Evolutionary conservation across 202 grass and related monocot genomes (phyloP).

Genomic region (Carex sylvatica): DNA sequence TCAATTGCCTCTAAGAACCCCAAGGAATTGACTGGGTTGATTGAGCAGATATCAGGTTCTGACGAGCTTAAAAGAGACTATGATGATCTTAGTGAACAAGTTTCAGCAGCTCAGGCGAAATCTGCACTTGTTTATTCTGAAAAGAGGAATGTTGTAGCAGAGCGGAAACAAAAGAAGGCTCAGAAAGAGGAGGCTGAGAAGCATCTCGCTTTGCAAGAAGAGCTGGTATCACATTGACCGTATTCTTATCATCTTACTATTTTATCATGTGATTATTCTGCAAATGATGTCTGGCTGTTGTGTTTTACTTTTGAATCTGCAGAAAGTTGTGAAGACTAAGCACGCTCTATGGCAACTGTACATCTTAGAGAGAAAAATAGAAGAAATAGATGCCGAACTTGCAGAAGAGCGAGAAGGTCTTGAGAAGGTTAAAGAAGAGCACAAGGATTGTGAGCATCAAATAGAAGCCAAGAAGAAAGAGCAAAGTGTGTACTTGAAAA

Average conservation of each 20-base stretch:
- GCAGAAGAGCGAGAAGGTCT: slow-evolving; percentile 60
- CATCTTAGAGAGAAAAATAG: slow-evolving; percentile 68
- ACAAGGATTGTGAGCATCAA: slow-evolving; percentile 57
- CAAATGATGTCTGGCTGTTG: slow-evolving; percentile 3
- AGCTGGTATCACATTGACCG: slow-evolving; percentile 40
- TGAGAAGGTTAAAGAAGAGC: slow-evolving; percentile 54
- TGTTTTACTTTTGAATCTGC: slow-evolving; percentile 25
- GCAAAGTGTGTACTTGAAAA: slow-evolving; percentile 84
- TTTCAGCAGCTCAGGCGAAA: slow-evolving; percentile 67
- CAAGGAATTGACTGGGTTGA: slow-evolving; percentile 78
- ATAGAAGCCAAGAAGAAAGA: slow-evolving; percentile 75
- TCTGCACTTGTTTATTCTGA: slow-evolving; percentile 97
- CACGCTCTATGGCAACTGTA: slow-evolving; percentile 91
- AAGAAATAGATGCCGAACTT: slow-evolving; percentile 70
- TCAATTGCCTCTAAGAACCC: slow-evolving; percentile 98
- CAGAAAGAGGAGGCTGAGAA: slow-evolving; percentile 97
- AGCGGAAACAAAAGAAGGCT: slow-evolving; percentile 96
- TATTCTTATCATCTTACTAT: slow-evolving; percentile 6
- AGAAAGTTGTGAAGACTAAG: slow-evolving; percentile 87
- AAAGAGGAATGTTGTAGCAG: slow-evolving; percentile 85
- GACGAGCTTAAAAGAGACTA: slow-evolving; percentile 89
- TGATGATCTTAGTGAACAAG: slow-evolving; percentile 65
- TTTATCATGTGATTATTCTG: slow-evolving; percentile 14
- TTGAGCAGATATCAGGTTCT: slow-evolving; percentile 95
- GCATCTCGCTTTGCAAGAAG: slow-evolving; percentile 69